Evolutionary conservation across 495 filamentous ascomycete species (phyloP).

Genomic region (Xylaria acuta): DNA sequence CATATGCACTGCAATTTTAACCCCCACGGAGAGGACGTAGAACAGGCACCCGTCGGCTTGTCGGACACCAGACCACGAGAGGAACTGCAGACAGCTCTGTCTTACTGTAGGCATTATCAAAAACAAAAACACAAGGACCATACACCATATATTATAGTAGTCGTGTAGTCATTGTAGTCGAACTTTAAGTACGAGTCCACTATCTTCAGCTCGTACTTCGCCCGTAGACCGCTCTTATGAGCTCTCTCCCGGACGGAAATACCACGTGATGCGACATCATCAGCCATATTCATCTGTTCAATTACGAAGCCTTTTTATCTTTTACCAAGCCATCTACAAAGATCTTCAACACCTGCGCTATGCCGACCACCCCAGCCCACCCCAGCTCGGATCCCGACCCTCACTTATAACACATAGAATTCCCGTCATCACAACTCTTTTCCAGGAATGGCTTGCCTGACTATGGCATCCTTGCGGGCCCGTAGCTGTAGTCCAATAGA

Average conservation of each 20-base stretch:
- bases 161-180: too few species aligned
- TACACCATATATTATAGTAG: too few species aligned
- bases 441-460: neutral
- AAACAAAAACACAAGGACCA: too few species aligned
- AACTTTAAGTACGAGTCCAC: neutral
- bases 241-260: neutral
- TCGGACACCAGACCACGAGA: too few species aligned
- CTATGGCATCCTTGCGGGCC: neutral
- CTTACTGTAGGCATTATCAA: too few species aligned
- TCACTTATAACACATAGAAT: neutral
- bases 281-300: neutral
- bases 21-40: too few species aligned
- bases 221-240: neutral
- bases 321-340: neutral
- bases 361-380: neutral
- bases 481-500: neutral
- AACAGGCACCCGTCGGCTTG: too few species aligned
- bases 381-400: neutral
- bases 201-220: neutral
- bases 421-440: neutral
- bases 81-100: too few species aligned
- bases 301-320: neutral
- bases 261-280: neutral
- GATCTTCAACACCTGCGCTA: constrained; percentile 10
- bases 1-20: too few species aligned